phyloP scores from a whole-genome alignment of 169 alveolate species.

The Plasmodium adleri region DNA sequence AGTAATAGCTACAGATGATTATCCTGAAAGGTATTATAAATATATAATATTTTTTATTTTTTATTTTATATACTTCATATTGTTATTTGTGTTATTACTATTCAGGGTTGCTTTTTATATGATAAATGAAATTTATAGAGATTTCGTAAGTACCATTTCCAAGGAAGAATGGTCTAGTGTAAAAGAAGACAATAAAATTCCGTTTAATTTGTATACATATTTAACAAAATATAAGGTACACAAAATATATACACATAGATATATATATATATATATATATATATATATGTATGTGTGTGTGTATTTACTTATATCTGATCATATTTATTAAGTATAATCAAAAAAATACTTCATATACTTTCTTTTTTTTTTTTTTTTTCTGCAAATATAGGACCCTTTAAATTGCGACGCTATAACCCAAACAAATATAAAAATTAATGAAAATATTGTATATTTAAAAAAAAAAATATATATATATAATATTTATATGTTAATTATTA shows the following conservation, averaged over 20 bases:
- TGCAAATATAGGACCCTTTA: slow-evolving; percentile 51
- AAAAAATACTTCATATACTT: background rate
- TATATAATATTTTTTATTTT: slow-evolving; percentile 5
- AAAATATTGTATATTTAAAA: slow-evolving; percentile 31
- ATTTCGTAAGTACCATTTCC: slow-evolving; percentile 44
- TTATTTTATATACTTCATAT: background rate
- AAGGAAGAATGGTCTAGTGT: slow-evolving; percentile 58
- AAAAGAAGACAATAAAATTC: slow-evolving; percentile 59
- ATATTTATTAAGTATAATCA: background rate
- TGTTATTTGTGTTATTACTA: background rate
- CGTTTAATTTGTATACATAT: slow-evolving; percentile 48
- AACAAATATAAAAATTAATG: slow-evolving; percentile 74
- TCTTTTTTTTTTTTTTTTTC: background rate
- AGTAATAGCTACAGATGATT: slow-evolving; percentile 73
- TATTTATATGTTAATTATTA: no score
- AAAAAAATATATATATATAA: background rate
- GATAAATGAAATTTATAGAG: slow-evolving; percentile 70
- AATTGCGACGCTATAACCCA: slow-evolving; percentile 73
- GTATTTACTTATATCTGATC: background rate
- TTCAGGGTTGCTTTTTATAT: slow-evolving; percentile 71
- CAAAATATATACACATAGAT: background rate
- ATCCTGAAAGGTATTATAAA: slow-evolving; percentile 61
- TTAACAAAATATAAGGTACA: slow-evolving; percentile 61
- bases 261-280: background rate
- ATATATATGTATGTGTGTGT: slow-evolving; percentile 2